Conservation (phyloP, 2,329 filamentous ascomycete genomes). For the Didymella pomorum region DNA sequence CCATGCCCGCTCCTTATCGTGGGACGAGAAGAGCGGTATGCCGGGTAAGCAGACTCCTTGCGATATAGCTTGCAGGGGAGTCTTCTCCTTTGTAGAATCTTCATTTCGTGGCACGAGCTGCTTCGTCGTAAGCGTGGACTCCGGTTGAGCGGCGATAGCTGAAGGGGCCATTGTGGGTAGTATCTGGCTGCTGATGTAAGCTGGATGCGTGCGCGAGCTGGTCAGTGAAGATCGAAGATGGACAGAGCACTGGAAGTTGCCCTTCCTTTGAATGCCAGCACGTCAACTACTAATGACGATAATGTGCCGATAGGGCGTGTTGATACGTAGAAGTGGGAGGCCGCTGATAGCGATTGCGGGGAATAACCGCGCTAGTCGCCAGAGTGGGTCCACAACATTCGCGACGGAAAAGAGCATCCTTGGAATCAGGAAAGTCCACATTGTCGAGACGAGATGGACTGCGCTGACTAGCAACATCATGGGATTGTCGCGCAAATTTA, state of each 20-base stretch:
- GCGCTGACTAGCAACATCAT: neutral
- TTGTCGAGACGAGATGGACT: neutral
- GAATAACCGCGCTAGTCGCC: conserved; percentile 1
- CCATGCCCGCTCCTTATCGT: conserved; percentile 67
- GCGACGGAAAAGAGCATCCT: neutral
- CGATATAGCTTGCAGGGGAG: conserved; percentile 54
- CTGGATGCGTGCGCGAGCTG: neutral
- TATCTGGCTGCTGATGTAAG: neutral
- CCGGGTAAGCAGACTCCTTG: conserved; percentile 59
- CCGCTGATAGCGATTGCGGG: conserved; percentile 1
- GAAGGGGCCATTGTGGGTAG: conserved; percentile 43
- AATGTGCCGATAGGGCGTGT: neutral
- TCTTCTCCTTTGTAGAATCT: conserved; percentile 38
- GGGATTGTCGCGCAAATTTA: too few relatives aligned
- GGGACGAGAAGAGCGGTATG: conserved; percentile 64
- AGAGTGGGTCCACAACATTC: neutral
- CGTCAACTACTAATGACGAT: neutral
- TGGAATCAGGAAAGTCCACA: too few relatives aligned
- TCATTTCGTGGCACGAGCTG: conserved; percentile 31
- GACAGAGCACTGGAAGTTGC: neutral
- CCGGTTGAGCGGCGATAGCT: conserved; percentile 29
- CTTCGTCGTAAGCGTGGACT: conserved; percentile 23
- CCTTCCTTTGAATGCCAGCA: neutral
- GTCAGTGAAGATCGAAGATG: neutral
- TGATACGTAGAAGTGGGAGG: neutral